Evolutionary conservation across 2,329 filamentous ascomycete species (phyloP), one percentile per base, ranked within the genome.

Genomic region (Colletotrichum chlorophyti): DNA sequence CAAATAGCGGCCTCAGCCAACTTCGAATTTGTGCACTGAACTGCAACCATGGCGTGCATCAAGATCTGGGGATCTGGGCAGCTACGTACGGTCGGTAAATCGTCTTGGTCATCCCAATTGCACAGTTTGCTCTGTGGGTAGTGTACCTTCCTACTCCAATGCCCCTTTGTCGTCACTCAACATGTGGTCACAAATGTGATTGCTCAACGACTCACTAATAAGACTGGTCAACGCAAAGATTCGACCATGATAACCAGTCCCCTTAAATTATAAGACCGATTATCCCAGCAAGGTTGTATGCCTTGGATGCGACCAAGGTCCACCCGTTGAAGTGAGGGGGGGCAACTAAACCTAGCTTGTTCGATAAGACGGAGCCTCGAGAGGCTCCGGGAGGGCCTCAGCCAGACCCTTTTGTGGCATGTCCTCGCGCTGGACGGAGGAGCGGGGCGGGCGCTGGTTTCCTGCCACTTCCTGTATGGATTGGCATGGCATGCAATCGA

Each of bases 21-120:
- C 14, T 10, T 52, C 23, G 21, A 23, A 6, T 35, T 15, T 34
- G 42, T 41, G 15, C 37, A 37, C 55, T 38, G 19, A 41, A 32
- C 38, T 52, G 60, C 50, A 62, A 32, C 17, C 50, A 50, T 60
- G 57, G 50, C 50, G 46, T 57, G 57, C 60, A 60, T 60, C 46
- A 40, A 51, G 38, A 60, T 50, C 49, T 47, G 15, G 35, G 15
- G 41, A 60, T 52, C 50, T 60, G 15, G 21, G 29, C 40, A 21
- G 34, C 24, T 35, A 40, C 14, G 23, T 24, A 54, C 52, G 41
- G 19, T 14, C 26, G 17, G n/a, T n/a, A n/a, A n/a, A n/a, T n/a
- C n/a, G n/a, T n/a, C n/a, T n/a, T n/a, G n/a, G n/a, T n/a, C n/a
- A n/a, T n/a, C n/a, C n/a, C n/a, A n/a, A n/a, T n/a, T n/a, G n/a